Evolutionary conservation across 2,329 filamentous ascomycete genomes (phyloP).

Genomic region (Cladophialophora psammophila): DNA sequence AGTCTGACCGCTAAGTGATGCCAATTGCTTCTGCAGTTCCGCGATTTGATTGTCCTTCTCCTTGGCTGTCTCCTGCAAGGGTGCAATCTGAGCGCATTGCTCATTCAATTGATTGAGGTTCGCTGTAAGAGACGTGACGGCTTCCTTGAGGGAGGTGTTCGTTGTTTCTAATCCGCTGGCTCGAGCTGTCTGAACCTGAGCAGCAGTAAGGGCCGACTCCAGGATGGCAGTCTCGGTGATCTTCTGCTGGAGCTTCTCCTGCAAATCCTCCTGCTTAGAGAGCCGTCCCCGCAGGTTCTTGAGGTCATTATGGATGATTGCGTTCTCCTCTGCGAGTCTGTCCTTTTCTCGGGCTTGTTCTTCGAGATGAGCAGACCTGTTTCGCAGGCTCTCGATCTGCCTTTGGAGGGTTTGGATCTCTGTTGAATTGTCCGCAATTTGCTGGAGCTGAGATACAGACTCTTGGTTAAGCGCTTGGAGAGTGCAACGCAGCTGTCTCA

Average conservation of each 20-base stretch:
- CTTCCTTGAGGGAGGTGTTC: constrained; percentile 9
- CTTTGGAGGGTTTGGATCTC: constrained; percentile 11
- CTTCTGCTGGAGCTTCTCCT: constrained; percentile 9
- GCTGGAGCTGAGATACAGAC: constrained; percentile 5
- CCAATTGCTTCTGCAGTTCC: constrained; percentile 8
- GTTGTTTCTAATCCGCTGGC: neutral
- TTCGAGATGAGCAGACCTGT: constrained; percentile 5
- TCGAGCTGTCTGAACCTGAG: constrained; percentile 6
- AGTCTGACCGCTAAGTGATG: neutral
- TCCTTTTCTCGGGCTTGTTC: constrained; percentile 5
- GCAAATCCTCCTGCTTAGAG: neutral
- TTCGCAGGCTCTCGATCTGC: neutral
- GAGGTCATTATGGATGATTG: neutral
- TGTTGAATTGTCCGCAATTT: constrained; percentile 6
- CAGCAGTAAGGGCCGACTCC: constrained; percentile 12
- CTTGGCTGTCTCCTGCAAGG: constrained; percentile 9
- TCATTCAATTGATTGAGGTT: constrained; percentile 14
- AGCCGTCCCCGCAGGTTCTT: neutral
- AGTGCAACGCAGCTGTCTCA: neutral
- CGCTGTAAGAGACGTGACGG: neutral
- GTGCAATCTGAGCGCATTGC: constrained; percentile 12
- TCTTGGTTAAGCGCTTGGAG: constrained; percentile 19
- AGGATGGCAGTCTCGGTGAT: neutral
- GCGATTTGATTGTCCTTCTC: constrained; percentile 15
- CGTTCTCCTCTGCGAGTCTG: neutral